phyloP scores from a whole-genome alignment of 2,329 filamentous ascomycete genomes.

The Trichoderma koningii region DNA sequence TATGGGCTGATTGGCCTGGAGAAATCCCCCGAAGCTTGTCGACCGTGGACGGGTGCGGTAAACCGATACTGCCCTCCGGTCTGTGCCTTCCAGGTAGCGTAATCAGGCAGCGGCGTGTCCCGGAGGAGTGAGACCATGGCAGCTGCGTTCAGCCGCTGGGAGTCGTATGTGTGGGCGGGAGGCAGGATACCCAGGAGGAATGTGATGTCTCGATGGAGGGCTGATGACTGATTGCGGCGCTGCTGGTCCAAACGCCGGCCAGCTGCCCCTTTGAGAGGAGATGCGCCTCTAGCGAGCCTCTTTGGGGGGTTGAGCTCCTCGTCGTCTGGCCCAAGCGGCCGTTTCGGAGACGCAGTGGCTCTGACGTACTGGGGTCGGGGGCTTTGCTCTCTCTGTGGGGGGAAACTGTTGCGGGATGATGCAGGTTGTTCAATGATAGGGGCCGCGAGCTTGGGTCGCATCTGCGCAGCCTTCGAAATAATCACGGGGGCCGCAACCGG shows the following conservation, averaged over 20 bases:
- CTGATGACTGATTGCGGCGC: slow-evolving; percentile 62
- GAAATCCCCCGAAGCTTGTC: slow-evolving; percentile 49
- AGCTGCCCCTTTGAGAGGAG: slow-evolving; percentile 87
- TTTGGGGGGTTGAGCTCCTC: slow-evolving; percentile 74
- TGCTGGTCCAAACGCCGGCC: slow-evolving; percentile 82
- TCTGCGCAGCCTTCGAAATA: slow-evolving; percentile 77
- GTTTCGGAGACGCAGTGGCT: slow-evolving; percentile 59
- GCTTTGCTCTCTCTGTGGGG: slow-evolving; percentile 46
- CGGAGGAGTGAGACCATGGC: slow-evolving; percentile 74
- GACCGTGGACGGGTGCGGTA: slow-evolving; percentile 42
- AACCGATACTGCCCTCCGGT: slow-evolving; percentile 42
- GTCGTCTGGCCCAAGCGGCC: slow-evolving; percentile 68
- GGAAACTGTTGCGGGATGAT: slow-evolving; percentile 49
- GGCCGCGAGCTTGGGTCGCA: slow-evolving; percentile 62
- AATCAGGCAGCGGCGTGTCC: slow-evolving; percentile 66
- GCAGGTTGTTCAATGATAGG: slow-evolving; percentile 56
- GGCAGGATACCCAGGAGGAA: slow-evolving; percentile 74
- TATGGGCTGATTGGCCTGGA: slow-evolving; percentile 53
- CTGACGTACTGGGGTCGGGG: slow-evolving; percentile 53
- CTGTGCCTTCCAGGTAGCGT: slow-evolving; percentile 55
- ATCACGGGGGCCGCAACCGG: slow-evolving; percentile 80
- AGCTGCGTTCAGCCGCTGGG: slow-evolving; percentile 67
- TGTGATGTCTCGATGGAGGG: slow-evolving; percentile 70
- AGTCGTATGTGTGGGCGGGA: slow-evolving; percentile 69
- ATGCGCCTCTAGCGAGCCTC: slow-evolving; percentile 86